Evolutionary conservation across 257 asterid genomes (phyloP).

Genomic region (Solanum verrucosum): DNA sequence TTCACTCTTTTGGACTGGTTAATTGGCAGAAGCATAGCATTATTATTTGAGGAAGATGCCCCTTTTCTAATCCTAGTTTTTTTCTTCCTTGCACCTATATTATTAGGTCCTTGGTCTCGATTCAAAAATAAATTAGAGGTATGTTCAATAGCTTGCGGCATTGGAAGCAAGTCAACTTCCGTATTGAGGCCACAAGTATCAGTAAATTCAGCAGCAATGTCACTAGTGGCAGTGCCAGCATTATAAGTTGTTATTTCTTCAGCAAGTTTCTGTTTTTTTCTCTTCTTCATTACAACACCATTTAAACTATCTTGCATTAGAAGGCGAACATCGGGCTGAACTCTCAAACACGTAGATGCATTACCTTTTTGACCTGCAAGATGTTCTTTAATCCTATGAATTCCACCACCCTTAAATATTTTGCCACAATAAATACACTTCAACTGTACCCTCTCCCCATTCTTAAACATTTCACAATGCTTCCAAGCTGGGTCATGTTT

Average conservation of each 20-base stretch:
- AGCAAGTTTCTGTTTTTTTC: constrained; percentile 63
- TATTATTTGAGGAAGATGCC: constrained; percentile 24
- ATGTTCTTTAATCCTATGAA: constrained; percentile 95
- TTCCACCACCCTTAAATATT: constrained; percentile 91
- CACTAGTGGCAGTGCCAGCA: constrained; percentile 24
- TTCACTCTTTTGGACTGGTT: constrained; percentile 33
- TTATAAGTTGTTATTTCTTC: constrained; percentile 42
- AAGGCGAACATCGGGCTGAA: constrained; percentile 65
- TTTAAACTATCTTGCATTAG: constrained; percentile 83
- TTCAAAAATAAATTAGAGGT: constrained; percentile 27
- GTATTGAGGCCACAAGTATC: constrained; percentile 39
- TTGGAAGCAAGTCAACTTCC: constrained; percentile 54
- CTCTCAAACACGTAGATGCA: constrained; percentile 89
- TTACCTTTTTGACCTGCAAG: constrained; percentile 95
- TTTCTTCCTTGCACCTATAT: constrained; percentile 49
- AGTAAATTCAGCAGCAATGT: constrained; percentile 22
- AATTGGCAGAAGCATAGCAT: constrained; percentile 16
- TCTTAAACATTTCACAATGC: constrained; percentile 87
- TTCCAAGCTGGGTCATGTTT: constrained; percentile 99
- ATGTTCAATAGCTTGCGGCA: constrained; percentile 49
- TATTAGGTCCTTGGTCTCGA: constrained; percentile 44
- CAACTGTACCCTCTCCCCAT: constrained; percentile 73
- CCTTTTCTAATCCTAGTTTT: constrained; percentile 61
- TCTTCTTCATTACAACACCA: constrained; percentile 63
- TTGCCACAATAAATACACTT: constrained; percentile 89